These are phyloP conservation scores for Penicillium diatomitis DNA, from an alignment of 495 filamentous ascomycete genomes.

Conservation along the genomic window DNA sequence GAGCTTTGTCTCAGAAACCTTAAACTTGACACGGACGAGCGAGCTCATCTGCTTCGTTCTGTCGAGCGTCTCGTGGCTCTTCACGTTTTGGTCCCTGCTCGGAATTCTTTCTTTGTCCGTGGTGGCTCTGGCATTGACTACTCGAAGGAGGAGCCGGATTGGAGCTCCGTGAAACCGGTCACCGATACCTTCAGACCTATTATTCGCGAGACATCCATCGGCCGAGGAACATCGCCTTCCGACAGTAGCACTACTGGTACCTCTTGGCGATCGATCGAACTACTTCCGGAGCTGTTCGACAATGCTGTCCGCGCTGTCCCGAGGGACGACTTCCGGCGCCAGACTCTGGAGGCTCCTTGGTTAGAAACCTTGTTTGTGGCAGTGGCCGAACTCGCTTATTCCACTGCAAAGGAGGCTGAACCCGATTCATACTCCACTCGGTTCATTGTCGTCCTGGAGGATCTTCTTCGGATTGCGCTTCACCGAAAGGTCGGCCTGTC, in stretches of 20 bases:
- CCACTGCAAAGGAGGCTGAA: slow-evolving; percentile 28
- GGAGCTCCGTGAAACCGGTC: slow-evolving; percentile 36
- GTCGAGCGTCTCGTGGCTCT: slow-evolving; percentile 57
- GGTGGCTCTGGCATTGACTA: slow-evolving; percentile 39
- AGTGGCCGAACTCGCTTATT: slow-evolving; percentile 38
- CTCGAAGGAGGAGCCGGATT: slow-evolving; percentile 34
- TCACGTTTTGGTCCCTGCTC: slow-evolving; percentile 62
- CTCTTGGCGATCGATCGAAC: slow-evolving; percentile 23
- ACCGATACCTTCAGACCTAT: slow-evolving; percentile 34
- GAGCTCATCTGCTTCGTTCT: slow-evolving; percentile 26
- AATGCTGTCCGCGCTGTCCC: slow-evolving; percentile 48
- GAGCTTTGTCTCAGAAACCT: slow-evolving; percentile 24
- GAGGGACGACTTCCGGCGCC: slow-evolving; percentile 42
- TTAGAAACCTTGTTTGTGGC: slow-evolving; percentile 55
- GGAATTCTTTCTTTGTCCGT: slow-evolving; percentile 41
- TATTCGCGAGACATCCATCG: slow-evolving; percentile 17
- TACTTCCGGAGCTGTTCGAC: slow-evolving; percentile 21
- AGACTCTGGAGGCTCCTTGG: slow-evolving; percentile 54
- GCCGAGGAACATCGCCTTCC: slow-evolving; percentile 1
- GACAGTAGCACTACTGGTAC: slow-evolving; percentile 7
- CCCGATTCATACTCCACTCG: slow-evolving; percentile 18
- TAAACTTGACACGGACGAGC: slow-evolving; percentile 32
- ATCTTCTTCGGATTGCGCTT: slow-evolving; percentile 36
- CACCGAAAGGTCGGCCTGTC: slow-evolving; percentile 33
- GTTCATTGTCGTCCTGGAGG: slow-evolving; percentile 30